A percentile compares a stretch with the other conserved stretches of the same genome.
phyloP scores from a whole-genome alignment of 1,284 basidiomycete species.

The Tylopilus orsonianus region DNA sequence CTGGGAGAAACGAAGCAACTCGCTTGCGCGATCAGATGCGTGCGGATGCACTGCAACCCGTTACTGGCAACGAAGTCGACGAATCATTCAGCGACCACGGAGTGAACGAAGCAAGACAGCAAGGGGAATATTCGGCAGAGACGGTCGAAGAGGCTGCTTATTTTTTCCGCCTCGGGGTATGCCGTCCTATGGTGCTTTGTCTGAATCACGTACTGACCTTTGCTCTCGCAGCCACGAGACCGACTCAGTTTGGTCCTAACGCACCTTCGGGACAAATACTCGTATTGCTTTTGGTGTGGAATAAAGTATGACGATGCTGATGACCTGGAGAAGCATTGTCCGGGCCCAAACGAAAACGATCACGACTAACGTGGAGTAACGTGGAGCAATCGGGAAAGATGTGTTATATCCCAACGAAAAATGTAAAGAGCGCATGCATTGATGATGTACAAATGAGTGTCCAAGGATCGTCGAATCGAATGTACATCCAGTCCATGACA shows the following conservation, averaged over 20 bases:
- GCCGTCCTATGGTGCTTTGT: constrained; percentile 24
- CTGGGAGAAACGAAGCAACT: constrained; percentile 39
- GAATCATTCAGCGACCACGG: constrained; percentile 28
- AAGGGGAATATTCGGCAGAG: constrained; percentile 48
- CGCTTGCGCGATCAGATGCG: constrained; percentile 67
- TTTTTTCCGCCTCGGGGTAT: constrained; percentile 67
- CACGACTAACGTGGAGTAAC: constrained; percentile 68
- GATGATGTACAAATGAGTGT: constrained; percentile 36
- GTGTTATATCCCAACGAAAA: constrained; percentile 1
- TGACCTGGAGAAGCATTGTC: constrained; percentile 68
- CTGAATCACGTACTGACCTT: constrained; percentile 12
- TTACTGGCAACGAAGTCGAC: constrained; percentile 34
- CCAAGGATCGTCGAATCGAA: constrained; percentile 21
- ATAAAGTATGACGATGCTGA: constrained; percentile 62
- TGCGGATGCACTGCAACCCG: constrained; percentile 60
- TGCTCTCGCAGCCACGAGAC: constrained; percentile 56
- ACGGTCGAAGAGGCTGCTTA: constrained; percentile 63
- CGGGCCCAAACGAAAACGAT: constrained; percentile 73
- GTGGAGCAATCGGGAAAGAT: background rate
- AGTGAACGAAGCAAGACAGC: constrained; percentile 15
- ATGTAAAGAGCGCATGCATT: constrained; percentile 24
- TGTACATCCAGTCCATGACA: constrained; percentile 24
- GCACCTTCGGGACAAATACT: constrained; percentile 69
- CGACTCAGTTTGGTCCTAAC: constrained; percentile 65
- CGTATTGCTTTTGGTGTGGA: constrained; percentile 89